Evolutionary conservation across 129 eudicot species (phyloP).

Genomic region (Ambrosia artemisiifolia): DNA sequence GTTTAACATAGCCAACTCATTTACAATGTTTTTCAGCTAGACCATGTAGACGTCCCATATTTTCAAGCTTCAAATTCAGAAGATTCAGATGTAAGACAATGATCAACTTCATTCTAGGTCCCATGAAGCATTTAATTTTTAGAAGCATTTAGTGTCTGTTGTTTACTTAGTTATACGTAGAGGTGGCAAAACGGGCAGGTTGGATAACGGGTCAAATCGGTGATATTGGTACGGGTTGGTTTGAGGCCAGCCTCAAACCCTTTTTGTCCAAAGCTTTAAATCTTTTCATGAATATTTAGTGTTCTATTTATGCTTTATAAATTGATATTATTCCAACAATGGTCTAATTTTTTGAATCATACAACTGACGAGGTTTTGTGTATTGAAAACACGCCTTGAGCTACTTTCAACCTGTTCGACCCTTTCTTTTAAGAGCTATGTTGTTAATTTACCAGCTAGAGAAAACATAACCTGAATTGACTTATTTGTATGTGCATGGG

Average conservation of each 20-base stretch:
- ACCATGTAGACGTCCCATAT: slow-evolving; percentile 35
- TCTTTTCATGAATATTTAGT: too few species aligned
- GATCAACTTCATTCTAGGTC: background rate
- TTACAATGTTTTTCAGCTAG: slow-evolving; percentile 28
- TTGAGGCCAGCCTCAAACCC: background rate
- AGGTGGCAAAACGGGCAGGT: background rate
- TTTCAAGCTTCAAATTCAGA: slow-evolving; percentile 33
- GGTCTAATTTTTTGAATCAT: too few species aligned
- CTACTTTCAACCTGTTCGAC: too few species aligned
- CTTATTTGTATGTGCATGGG: too few species aligned
- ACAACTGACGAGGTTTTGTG: too few species aligned
- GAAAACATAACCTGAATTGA: too few species aligned
- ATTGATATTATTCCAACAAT: too few species aligned
- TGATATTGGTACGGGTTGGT: background rate
- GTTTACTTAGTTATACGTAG: slow-evolving; percentile 1
- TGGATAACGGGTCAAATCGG: background rate
- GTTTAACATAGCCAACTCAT: slow-evolving; percentile 1
- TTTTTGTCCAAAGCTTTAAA: too few species aligned
- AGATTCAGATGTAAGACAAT: slow-evolving; percentile 40
- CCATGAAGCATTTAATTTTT: background rate
- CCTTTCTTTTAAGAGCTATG: too few species aligned
- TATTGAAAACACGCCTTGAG: too few species aligned
- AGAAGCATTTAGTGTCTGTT: slow-evolving; percentile 7
- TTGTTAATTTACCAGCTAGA: too few species aligned
- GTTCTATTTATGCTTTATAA: too few species aligned